A percentile compares a stretch with the other conserved stretches of the same genome.
These are phyloP conservation scores for Gillenia trifoliata DNA, from an alignment of 306 rosid genomes.

Conservation along the genomic window DNA sequence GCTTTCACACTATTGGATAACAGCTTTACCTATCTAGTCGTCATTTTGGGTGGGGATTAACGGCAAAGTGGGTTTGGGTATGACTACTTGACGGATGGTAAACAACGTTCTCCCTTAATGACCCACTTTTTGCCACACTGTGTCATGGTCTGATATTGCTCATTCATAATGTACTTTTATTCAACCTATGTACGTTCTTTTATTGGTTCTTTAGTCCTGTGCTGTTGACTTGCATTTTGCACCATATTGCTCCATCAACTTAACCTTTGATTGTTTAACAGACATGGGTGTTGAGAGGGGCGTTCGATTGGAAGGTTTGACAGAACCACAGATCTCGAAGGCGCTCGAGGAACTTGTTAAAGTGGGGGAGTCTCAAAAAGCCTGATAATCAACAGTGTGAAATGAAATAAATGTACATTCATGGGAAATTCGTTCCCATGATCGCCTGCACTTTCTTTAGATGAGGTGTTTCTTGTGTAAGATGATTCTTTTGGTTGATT, in stretches of 20 bases:
- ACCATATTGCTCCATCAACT: not conserved
- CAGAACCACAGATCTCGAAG: constrained; percentile 76
- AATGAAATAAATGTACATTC: constrained; percentile 39
- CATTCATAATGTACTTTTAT: not conserved
- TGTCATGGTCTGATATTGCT: not conserved
- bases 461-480: constrained; percentile 1
- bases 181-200: not conserved
- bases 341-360: constrained; percentile 75
- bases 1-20: not conserved
- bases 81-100: not conserved
- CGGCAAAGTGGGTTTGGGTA: not conserved
- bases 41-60: not conserved
- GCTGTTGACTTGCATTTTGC: constrained; percentile 2
- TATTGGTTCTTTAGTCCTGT: not conserved
- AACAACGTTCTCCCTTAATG: not conserved
- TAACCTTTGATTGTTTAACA: constrained; percentile 24
- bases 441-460: constrained; percentile 7
- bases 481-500: not conserved
- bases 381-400: constrained; percentile 25
- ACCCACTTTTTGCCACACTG: not conserved
- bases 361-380: constrained; percentile 58
- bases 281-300: constrained; percentile 88
- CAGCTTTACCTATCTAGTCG: not conserved
- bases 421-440: not conserved
- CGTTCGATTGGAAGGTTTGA: constrained; percentile 73